Evolutionary conservation across 129 eudicot genomes (phyloP), one percentile per base, ranked within the genome.

Genomic region (Ambrosia trifida): DNA sequence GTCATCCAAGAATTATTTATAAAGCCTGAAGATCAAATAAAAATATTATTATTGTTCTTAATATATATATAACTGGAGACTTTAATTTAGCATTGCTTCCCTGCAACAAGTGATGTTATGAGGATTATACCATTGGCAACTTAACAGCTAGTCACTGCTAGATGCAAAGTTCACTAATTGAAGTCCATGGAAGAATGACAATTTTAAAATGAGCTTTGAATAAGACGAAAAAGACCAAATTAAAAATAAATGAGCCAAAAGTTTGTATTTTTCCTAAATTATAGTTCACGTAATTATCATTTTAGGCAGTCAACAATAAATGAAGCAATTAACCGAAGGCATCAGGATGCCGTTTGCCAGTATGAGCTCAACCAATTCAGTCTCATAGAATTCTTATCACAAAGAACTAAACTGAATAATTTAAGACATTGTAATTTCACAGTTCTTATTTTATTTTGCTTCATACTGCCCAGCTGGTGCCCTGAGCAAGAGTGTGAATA

Each of bases 1-100:
- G 80, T 81, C 92, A 89, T 89, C 85, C 91, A 87, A 85, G 64
- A 69, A 66, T 72, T 64, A 69, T 78, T 64, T 54, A 72, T 53
- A 68, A 40, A 66, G 75, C 86, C 86, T 83, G 63, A 1, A 67
- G 19, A 43, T 41, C 11, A 30, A 44, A 77, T 30, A 35, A 17
- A 33, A 5, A 62, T 14, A 5, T 35, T 40, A 46, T 43, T 69
- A 46, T 32, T 61, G 54, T 46, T 24, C 66, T 68, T 72, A 33
- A 32, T 19, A 58, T 33, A 68, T 11, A 19, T 12, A 40, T 24
- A 33, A 20, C 36, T 14, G 5, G 33, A 54, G 59, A 53, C 41
- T 43, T 18, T 45, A 54, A 36, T 31, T 64, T 32, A 51, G 62
- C 28, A 0, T 24, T 0, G 28, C 28, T 0, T 24, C 18, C 20